Evolutionary conservation across 2,329 filamentous ascomycete species (phyloP).

Genomic region (Anisogramma anomala): DNA sequence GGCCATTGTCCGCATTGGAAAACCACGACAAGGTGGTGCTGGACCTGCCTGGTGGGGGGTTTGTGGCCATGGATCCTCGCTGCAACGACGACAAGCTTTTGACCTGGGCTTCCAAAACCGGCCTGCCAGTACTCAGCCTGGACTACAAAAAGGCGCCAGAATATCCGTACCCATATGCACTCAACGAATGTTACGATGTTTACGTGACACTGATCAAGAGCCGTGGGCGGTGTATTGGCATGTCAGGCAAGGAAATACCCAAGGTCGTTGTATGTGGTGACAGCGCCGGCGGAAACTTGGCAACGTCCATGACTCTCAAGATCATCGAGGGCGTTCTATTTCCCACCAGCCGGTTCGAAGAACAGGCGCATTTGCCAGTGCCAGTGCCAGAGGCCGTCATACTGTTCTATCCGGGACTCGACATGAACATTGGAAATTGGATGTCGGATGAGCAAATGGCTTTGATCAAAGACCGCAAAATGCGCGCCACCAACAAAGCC

Average conservation of each 20-base stretch:
- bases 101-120: slow-evolving; percentile 80
- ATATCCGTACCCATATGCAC: slow-evolving; percentile 70
- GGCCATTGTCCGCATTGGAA: slow-evolving; percentile 64
- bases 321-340: slow-evolving; percentile 62
- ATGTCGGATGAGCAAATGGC: slow-evolving; percentile 98
- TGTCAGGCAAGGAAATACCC: slow-evolving; percentile 54
- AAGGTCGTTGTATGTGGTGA: slow-evolving; percentile 66
- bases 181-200: slow-evolving; percentile 81
- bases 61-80: slow-evolving; percentile 92
- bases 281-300: slow-evolving; percentile 72
- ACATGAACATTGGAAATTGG: slow-evolving; percentile 98
- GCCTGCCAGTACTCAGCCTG: slow-evolving; percentile 77
- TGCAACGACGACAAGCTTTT: slow-evolving; percentile 90
- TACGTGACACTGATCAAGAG: slow-evolving; percentile 64
- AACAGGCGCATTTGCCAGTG: slow-evolving; percentile 53
- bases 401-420: slow-evolving; percentile 78
- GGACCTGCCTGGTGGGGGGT: slow-evolving; percentile 88
- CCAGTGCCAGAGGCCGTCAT: slow-evolving; percentile 70
- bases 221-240: slow-evolving; percentile 62
- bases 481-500: slow-evolving; percentile 63
- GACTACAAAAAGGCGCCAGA: slow-evolving; percentile 86
- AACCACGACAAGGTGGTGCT: slow-evolving; percentile 69
- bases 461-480: slow-evolving; percentile 72
- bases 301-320: slow-evolving; percentile 75
- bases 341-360: slow-evolving; percentile 42